Base-by-base conservation (phyloP, 73 alveolate species). In the Breviolum minutum region DNA sequence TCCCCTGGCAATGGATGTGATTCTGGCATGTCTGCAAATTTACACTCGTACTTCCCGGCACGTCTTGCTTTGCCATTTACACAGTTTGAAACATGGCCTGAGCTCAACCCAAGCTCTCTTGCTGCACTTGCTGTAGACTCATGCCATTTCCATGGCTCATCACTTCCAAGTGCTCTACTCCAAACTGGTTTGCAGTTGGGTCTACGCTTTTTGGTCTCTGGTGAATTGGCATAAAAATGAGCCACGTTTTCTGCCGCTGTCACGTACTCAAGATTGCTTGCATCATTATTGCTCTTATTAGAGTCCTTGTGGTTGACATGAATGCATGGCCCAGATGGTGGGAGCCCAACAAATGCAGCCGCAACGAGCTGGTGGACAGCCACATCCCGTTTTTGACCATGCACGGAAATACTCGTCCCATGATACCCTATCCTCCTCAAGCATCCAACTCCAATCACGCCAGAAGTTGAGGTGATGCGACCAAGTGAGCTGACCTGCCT, bases 301-400 rank as follows among this genome's bases (percentile, higher is more conserved):
- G 2, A 17, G 54, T 80, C 88, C 68, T 80, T 80, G 68, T 80
- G 88, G 68, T 80, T 80, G 40, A 80, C 32, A 30, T 80, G 88
- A 40, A 13, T 48, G 66, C 66, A 14, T 0, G 0, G 30, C 5
- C 30, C n/a, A 0, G 27, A 7, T 30, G 1, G 66, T 7, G 66
- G 87, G 6, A 32, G 8, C 8, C 87, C 87, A 29, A 79, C 0
- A 14, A 79, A 79, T 7, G 87, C 66, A 10, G 87, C 87, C 17
- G 87, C 87, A 6, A 79, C 87, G 16, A 79, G 40, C 11, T 64
- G 63, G 20, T 79, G 87, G 6, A 79, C 87, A 1, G 0, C 66
- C 1, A 32, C 20, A 7, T 30, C 0, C 7, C 30, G 87, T 0
- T 14, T 0, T 7, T 5, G 60, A 12, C 63, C 63, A 32, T 32